Percentiles rank a stretch among this genome's conserved stretches.
Evolutionary conservation across 1,139 yeast genomes (phyloP).

Genomic region (Geotrichum klebahnii): DNA sequence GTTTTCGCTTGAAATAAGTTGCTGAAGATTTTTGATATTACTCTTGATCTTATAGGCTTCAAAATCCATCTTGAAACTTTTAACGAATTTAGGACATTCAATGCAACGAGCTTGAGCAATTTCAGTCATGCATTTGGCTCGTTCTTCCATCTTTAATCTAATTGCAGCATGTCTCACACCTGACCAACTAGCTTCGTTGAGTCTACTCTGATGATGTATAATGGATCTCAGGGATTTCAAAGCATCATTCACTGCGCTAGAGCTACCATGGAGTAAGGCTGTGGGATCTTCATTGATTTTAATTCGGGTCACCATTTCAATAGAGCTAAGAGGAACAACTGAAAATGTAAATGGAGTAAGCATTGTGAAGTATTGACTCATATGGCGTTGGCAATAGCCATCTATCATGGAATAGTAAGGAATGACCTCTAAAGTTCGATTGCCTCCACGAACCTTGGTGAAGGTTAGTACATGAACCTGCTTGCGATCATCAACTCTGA

Average conservation of each 20-base stretch:
- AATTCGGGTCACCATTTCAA: slow-evolving; percentile 52
- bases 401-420: slow-evolving; percentile 52
- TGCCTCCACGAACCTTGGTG: neutral
- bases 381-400: slow-evolving; percentile 36
- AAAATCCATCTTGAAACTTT: slow-evolving; percentile 49
- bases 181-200: slow-evolving; percentile 41
- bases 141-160: slow-evolving; percentile 38
- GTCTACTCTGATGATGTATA: slow-evolving; percentile 44
- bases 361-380: slow-evolving; percentile 33
- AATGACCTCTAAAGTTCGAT: slow-evolving; percentile 33
- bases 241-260: slow-evolving; percentile 44
- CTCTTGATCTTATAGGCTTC: slow-evolving; percentile 47
- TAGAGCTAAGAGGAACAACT: slow-evolving; percentile 46
- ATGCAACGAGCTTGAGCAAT: slow-evolving; percentile 37
- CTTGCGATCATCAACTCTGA: slow-evolving; percentile 10
- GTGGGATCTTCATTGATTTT: slow-evolving; percentile 44
- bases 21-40: slow-evolving; percentile 55
- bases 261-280: slow-evolving; percentile 46
- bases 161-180: slow-evolving; percentile 3
- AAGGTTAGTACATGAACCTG: slow-evolving; percentile 9
- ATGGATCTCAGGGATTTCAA: slow-evolving; percentile 43
- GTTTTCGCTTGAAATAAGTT: slow-evolving; percentile 76
- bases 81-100: slow-evolving; percentile 42
- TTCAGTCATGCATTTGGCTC: slow-evolving; percentile 42
- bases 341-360: slow-evolving; percentile 37